These are phyloP conservation scores for Lippia alba DNA, from an alignment of 305 asterid species.

Conservation along the genomic window DNA sequence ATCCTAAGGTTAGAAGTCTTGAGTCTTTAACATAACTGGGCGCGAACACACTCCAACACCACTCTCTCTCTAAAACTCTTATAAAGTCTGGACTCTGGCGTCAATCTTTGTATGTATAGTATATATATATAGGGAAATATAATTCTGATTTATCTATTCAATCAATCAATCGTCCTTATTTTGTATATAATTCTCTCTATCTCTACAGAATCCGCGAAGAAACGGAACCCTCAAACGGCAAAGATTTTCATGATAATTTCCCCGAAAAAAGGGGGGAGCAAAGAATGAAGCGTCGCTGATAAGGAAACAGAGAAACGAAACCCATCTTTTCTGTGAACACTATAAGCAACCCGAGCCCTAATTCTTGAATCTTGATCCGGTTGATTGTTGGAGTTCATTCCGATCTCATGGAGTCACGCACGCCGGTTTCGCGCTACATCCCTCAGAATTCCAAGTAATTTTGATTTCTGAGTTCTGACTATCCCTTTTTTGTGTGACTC, in stretches of 20 bases:
- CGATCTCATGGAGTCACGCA: conserved; percentile 69
- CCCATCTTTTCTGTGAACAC: background rate
- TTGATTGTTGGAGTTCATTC: background rate
- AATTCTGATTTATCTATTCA: background rate
- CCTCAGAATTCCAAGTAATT: conserved; percentile 61
- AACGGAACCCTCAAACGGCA: conserved; percentile 31
- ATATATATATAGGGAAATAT: background rate
- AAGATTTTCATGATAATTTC: background rate
- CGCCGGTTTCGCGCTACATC: conserved; percentile 53
- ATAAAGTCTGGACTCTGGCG: conserved; percentile 10
- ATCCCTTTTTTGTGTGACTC: background rate
- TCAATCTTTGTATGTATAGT: conserved; percentile 1
- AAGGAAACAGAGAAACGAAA: conserved; percentile 19
- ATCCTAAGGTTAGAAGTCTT: no score
- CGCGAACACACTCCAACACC: conserved; percentile 28
- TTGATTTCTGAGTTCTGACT: no score
- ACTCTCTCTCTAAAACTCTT: conserved; percentile 26
- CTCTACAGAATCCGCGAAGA: conserved; percentile 26
- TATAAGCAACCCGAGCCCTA: conserved; percentile 36
- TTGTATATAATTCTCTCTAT: background rate
- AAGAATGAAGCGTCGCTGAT: conserved; percentile 32
- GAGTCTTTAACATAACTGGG: conserved; percentile 23
- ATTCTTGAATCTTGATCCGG: conserved; percentile 15
- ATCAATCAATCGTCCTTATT: no score
- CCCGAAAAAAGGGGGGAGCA: conserved; percentile 11